Base-by-base conservation (phyloP, 129 eudicot species). In the Tanacetum coccineum region DNA sequence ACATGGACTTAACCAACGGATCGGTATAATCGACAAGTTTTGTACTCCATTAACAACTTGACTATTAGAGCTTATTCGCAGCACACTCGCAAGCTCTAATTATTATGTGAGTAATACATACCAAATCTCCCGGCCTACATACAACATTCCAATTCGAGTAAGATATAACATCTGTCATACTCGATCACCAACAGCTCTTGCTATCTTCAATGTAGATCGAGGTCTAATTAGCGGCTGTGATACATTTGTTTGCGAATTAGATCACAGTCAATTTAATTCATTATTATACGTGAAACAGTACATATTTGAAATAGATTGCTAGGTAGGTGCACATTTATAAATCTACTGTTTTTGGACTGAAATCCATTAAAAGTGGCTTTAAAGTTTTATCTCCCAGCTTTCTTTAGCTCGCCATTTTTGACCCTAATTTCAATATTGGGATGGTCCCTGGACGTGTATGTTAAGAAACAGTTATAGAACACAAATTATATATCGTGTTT, bases 281-380 rank as follows among this genome's bases (percentile, higher is more conserved):
- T 10, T 53, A 6, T 2, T 15, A 51, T 6, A 52, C 6, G 7
- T 52, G 58, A 52, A 15, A 6, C n/a, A 7, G 58, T 15, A 17
- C 58, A 18, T 51, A 50, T 53, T 53, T 54, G 59, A 54, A 54
- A 20, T n/a, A 9, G 30, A 54, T 54, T 0, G 25, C 25, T 0
- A 19, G 59, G 59, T 54, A 19, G 59, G 30, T 54, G 59, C 13
- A 26, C 59, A 54, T 54, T 54, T 54, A 52, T 19, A 9, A 9
- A 54, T 3, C 20, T 13, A 18, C 59, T 20, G 59, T 3, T 54
- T n/a, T 12, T 19, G 59, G 28, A 9, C 59, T 19, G 3, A 20
- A 6, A 54, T 13, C 59, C 30, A 54, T 54, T 54, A 8, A 54
- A 54, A 54, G 59, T 9, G 30, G n/a, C 59, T 54, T 54, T 54